Percentiles rank a stretch among this genome's conserved stretches.
Conservation (phyloP, 176 grass and related monocot species). For the Chloris gayana region DNA sequence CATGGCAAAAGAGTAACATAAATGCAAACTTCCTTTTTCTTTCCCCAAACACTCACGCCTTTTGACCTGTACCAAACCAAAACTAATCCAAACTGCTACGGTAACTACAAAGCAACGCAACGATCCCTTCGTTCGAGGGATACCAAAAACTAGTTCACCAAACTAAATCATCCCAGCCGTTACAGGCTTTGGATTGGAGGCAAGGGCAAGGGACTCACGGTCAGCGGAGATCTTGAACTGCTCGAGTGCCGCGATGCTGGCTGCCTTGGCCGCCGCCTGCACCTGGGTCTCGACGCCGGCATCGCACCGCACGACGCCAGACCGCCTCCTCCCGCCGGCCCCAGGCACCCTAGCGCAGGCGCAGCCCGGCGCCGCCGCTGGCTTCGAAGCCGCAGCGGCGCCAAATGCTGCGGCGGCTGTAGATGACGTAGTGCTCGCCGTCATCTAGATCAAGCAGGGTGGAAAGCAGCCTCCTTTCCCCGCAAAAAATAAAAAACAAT, state of each 20-base stretch:
- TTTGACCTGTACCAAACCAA: slow-evolving; percentile 24
- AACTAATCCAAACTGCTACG: slow-evolving; percentile 3
- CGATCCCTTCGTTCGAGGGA: slow-evolving; percentile 8
- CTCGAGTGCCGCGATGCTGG: slow-evolving; percentile 75
- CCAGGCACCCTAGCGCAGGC: slow-evolving; percentile 40
- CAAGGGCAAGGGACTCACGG: slow-evolving; percentile 56
- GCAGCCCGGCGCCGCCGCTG: slow-evolving; percentile 3
- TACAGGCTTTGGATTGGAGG: slow-evolving; percentile 9
- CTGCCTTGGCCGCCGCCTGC: slow-evolving; percentile 46
- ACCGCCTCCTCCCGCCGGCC: slow-evolving; percentile 34
- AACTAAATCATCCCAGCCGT: slow-evolving; percentile 2
- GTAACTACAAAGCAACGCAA: neutral
- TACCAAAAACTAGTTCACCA: neutral
- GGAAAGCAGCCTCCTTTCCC: neutral
- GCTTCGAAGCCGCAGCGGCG: slow-evolving; percentile 33
- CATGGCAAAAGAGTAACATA: neutral
- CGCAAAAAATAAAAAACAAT: slow-evolving; percentile 1
- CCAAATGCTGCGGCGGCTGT: slow-evolving; percentile 59
- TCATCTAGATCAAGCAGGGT: slow-evolving; percentile 48
- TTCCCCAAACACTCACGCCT: neutral
- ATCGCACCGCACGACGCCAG: slow-evolving; percentile 67
- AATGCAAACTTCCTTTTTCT: slow-evolving; percentile 8
- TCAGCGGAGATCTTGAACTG: slow-evolving; percentile 99
- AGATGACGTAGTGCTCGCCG: slow-evolving; percentile 47
- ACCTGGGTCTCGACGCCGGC: slow-evolving; percentile 55